These are phyloP conservation scores for Wickerhamiella nectarea DNA, from an alignment of 805 yeast species.

Conservation along the genomic window DNA sequence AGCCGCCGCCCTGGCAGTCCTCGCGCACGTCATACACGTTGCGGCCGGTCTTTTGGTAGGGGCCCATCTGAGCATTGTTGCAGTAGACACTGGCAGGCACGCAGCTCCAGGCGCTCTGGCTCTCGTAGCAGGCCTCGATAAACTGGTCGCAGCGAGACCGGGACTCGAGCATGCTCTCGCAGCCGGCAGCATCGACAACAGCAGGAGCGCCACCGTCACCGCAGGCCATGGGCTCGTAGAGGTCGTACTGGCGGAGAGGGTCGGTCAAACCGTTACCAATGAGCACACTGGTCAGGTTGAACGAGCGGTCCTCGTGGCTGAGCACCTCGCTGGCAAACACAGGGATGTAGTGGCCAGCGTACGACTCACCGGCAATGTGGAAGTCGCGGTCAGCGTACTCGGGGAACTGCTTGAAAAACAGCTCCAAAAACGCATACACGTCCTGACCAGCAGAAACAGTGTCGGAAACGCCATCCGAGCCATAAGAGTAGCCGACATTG, in stretches of 20 bases:
- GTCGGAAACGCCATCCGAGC: conserved; percentile 14
- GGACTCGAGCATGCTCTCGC: conserved; percentile 52
- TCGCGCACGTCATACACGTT: conserved; percentile 85
- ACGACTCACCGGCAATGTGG: conserved; percentile 91
- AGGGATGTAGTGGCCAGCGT: conserved; percentile 93
- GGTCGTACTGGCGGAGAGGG: conserved; percentile 67
- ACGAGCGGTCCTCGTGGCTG: conserved; percentile 47
- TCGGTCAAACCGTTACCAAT: conserved; percentile 95
- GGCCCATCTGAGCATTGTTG: conserved; percentile 55
- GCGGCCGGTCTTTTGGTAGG: conserved; percentile 75
- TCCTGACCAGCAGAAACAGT: conserved; percentile 65
- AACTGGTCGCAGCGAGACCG: conserved; percentile 68
- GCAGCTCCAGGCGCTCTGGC: conserved; percentile 70
- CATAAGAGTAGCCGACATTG: conserved; percentile 86
- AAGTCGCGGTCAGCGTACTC: conserved; percentile 46
- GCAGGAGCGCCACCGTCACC: conserved; percentile 60
- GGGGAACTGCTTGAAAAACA: conserved; percentile 83
- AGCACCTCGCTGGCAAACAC: conserved; percentile 49
- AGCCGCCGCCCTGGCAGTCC: conserved; percentile 45
- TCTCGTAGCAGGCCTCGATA: conserved; percentile 64
- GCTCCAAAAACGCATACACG: conserved; percentile 71
- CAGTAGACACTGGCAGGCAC: conserved; percentile 88
- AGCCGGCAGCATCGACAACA: conserved; percentile 64
- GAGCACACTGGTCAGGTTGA: conserved; percentile 64
- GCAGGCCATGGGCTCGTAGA: conserved; percentile 90